A percentile compares a stretch with the other conserved stretches of the same genome.
Conservation (phyloP, 2,329 filamentous ascomycete genomes). For the Cordyceps tenuipes region DNA sequence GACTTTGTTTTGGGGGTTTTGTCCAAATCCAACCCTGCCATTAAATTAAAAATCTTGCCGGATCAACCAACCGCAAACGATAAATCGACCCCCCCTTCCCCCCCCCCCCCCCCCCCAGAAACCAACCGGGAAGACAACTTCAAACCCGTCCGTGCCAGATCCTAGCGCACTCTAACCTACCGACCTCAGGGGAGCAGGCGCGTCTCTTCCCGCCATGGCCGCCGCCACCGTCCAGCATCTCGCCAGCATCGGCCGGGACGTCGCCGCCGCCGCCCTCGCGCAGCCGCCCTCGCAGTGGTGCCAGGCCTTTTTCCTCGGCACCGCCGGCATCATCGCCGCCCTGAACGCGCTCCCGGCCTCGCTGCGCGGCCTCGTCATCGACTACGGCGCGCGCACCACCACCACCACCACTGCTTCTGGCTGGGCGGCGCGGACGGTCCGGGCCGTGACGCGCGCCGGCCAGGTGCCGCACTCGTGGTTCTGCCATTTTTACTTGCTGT, state of each 20-base stretch:
- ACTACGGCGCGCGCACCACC: constrained; percentile 41
- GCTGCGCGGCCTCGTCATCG: constrained; percentile 36
- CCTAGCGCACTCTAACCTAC: neutral
- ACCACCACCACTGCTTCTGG: constrained; percentile 9
- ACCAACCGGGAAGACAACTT: no score
- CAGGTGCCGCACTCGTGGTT: constrained; percentile 87
- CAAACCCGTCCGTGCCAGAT: no score
- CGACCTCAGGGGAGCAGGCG: no score
- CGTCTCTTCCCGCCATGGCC: neutral
- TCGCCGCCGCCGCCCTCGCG: neutral
- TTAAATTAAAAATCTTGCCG: no score
- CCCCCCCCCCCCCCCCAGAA: no score
- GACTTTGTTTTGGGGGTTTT: no score
- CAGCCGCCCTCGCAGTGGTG: constrained; percentile 27
- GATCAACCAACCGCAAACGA: no score
- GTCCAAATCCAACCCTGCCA: no score
- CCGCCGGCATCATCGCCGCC: constrained; percentile 31
- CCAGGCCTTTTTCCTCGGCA: constrained; percentile 39
- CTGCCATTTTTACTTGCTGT: constrained; percentile 73
- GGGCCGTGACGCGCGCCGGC: constrained; percentile 24
- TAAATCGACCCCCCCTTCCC: no score
- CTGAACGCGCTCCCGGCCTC: constrained; percentile 36
- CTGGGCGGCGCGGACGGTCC: constrained; percentile 22
- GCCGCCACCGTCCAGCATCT: neutral
- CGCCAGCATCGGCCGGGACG: neutral